Conservation (phyloP, 257 asterid genomes). For the Fraxinus americana region DNA sequence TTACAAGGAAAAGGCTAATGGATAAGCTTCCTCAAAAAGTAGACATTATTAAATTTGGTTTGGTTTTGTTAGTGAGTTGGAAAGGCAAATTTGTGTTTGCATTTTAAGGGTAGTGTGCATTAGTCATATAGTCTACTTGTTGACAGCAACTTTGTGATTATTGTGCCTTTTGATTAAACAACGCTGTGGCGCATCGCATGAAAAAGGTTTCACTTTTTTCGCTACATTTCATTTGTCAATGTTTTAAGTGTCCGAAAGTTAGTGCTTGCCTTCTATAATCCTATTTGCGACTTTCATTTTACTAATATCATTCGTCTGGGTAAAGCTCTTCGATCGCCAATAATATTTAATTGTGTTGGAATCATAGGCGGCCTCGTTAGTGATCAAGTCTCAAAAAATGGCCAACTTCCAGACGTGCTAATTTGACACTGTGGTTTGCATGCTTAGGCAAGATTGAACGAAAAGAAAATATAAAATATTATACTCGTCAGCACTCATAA, state of each 20-base stretch:
- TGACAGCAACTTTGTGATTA: not conserved
- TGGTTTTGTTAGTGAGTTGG: slow-evolving; percentile 7
- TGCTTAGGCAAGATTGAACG: not conserved
- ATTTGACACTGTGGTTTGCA: not conserved
- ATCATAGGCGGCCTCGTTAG: not conserved
- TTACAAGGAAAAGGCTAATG: not conserved
- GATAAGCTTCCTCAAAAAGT: not conserved
- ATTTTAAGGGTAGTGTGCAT: not conserved
- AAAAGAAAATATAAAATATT: too few species aligned
- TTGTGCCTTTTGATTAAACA: not conserved
- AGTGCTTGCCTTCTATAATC: not conserved
- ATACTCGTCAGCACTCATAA: too few species aligned
- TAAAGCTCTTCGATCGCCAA: not conserved
- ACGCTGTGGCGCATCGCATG: slow-evolving; percentile 5
- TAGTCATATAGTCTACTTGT: not conserved
- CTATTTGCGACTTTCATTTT: not conserved
- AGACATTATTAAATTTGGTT: not conserved
- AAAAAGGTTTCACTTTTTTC: not conserved
- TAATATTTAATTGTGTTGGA: not conserved
- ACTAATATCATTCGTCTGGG: not conserved
- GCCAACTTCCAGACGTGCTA: not conserved
- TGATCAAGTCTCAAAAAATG: not conserved
- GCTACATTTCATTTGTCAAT: not conserved
- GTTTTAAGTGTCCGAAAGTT: not conserved
- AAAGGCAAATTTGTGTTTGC: not conserved